Base-by-base conservation (phyloP, 1,284 basidiomycete species). In the Ceratobasidium sp. region DNA sequence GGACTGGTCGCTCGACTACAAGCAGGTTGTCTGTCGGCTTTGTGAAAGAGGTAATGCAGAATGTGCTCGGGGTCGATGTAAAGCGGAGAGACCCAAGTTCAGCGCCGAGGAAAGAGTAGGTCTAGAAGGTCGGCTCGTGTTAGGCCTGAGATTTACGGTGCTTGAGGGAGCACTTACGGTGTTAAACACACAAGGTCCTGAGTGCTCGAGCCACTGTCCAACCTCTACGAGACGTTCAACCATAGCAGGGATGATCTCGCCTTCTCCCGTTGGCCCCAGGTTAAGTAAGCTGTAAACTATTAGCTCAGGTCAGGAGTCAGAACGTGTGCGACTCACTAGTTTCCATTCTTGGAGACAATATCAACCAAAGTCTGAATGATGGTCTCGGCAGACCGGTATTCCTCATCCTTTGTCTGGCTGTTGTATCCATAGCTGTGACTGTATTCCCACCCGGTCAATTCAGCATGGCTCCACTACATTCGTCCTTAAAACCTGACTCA, bases 361-460 rank as follows among this genome's bases (percentile, higher is more conserved):
- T 87, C 87, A n/a, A 87, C 82, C 58, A 88, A 76, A 0, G 82
- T 85, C 64, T 85, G 85, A 5, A 87, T 79, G 44, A 87, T 85
- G 5, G 82, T 81, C 0, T 83, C 81, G 0, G 82, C 83, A 73
- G 83, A 85, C 79, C 84, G 86, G 74, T 87, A 87, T 66, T 84
- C 78, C n/a, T 79, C 79, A 4, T 81, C 79, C 58, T 80, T 77
- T 23, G 87, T 86, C 85, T 85, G 43, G 82, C 78, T 0, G 85
- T 84, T 75, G 64, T 76, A 77, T 28, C 77, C 77, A 70, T 78
- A 78, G 47, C 74, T 75, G 55, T 63, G 75, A 18, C 66, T 70
- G 46, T 23, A 74, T 41, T n/a, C 73, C 73, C 69, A 54, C 69
- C 35, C 8, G 23, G n/a, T 23, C 16, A 74, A 62, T 86, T 84